Evolutionary conservation across 108 stramenopile species (phyloP), one percentile per base, ranked within the genome.

Genomic region (Discostella stelligeroides): DNA sequence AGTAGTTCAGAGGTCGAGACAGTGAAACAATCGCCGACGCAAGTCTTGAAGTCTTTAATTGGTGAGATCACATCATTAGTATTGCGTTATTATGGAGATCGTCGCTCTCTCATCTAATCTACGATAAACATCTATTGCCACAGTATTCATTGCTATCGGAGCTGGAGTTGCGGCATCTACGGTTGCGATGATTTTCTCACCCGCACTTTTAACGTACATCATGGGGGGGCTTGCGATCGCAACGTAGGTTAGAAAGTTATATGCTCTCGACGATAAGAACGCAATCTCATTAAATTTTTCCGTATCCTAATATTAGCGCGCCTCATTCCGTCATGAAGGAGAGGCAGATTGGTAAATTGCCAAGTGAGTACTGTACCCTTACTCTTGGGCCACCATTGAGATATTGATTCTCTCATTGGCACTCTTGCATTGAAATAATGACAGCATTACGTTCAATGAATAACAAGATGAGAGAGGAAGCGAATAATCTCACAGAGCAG

Each of bases 401-500:
- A 8, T 34, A 2, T 34, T 2, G n/a, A n/a, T n/a, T n/a, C n/a
- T n/a, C n/a, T n/a, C n/a, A n/a, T n/a, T n/a, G n/a, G n/a, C 4
- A 17, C 18, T 7, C 14, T 40, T 68, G 21, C 28, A 42, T 18
- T 48, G 28, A 4, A 28, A 55, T 20, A 47, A 17, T 15, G 18
- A 1, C 60, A 68, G 56, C 74, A 28, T 54, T 76, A n/a, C 54
- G 75, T 18, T 7, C 47, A 4, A 18, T 68, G 54, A 64, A 64
- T 47, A 65, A 76, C 30, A 50, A 28, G 37, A 34, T 76, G 46
- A 48, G 38, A 13, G 48, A 50, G 9, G 60, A 57, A 7, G 68
- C 75, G 4, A 47, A 40, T 42, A 47, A 29, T 0, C 57, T 76
- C 17, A 47, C 55, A 34, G 24, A 39, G 27, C 55, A 1, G 37